Conservation (phyloP, 345 rosid genomes). For the Boechera stricta region DNA sequence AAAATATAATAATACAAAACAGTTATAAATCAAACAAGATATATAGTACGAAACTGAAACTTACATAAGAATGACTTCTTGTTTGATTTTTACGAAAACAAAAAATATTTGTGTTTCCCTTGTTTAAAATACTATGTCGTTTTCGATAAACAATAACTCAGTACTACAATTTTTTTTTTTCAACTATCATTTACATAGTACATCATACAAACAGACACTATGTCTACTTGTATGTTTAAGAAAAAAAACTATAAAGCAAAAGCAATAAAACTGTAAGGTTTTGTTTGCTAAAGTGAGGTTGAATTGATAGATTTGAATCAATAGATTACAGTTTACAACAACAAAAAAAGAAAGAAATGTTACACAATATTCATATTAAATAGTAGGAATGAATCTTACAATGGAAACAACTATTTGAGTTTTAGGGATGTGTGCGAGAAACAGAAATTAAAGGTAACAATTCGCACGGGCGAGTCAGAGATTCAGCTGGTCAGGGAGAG, state of each 20-base stretch:
- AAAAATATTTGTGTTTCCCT: not conserved
- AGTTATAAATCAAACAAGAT: not conserved
- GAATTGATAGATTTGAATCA: not conserved
- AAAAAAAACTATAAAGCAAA: not conserved
- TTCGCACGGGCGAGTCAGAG: slow-evolving; percentile 49
- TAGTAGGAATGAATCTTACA: not conserved
- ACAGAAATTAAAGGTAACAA: slow-evolving; percentile 31
- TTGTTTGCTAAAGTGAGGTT: slow-evolving; percentile 12
- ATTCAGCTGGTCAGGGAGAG: slow-evolving; percentile 43
- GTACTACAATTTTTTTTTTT: not conserved
- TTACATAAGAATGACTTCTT: not conserved
- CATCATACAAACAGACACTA: not conserved
- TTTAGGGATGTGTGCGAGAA: slow-evolving; percentile 35
- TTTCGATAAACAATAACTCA: not conserved
- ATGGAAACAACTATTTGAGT: slow-evolving; percentile 20
- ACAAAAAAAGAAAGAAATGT: not conserved
- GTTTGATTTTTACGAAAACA: not conserved
- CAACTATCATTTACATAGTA: not conserved
- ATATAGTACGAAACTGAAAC: slow-evolving; percentile 20
- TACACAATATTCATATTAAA: not conserved
- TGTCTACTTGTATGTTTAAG: not conserved
- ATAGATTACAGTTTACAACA: not conserved
- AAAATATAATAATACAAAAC: not conserved
- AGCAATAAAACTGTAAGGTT: not conserved
- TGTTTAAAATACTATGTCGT: not conserved